phyloP scores from a whole-genome alignment of 2,329 filamentous ascomycete genomes.

The Coleophoma eucalyptorum region DNA sequence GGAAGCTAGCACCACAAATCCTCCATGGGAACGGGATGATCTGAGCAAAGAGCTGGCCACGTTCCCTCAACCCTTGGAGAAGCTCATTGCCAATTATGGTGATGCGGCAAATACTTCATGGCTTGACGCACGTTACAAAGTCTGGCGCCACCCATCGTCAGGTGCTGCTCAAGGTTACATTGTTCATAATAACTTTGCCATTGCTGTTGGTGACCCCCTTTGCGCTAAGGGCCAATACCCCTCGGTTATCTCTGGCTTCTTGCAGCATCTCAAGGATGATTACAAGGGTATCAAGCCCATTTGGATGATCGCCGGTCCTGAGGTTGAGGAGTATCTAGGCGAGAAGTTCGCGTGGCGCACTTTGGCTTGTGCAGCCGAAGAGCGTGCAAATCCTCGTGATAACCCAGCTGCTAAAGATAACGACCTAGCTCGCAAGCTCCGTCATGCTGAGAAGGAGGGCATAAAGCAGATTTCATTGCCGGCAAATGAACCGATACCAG shows the following conservation, averaged over 20 bases:
- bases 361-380: constrained; percentile 83
- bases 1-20: constrained; percentile 76
- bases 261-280: constrained; percentile 67
- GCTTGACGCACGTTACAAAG: constrained; percentile 82
- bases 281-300: constrained; percentile 75
- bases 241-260: constrained; percentile 69
- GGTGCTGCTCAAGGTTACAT: constrained; percentile 86
- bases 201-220: constrained; percentile 83
- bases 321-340: constrained; percentile 76
- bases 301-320: constrained; percentile 83
- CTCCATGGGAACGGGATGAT: constrained; percentile 51
- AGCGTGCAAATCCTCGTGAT: constrained; percentile 73
- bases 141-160: constrained; percentile 77
- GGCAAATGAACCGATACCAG: constrained; percentile 57
- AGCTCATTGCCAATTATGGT: constrained; percentile 92
- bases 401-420: constrained; percentile 64
- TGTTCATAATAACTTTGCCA: constrained; percentile 69
- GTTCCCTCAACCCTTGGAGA: constrained; percentile 70
- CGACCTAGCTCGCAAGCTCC: constrained; percentile 77
- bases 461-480: constrained; percentile 74
- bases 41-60: constrained; percentile 39
- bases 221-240: constrained; percentile 76
- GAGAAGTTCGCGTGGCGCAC: constrained; percentile 82
- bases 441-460: constrained; percentile 81
- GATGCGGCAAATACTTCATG: constrained; percentile 93